A percentile compares a stretch with the other conserved stretches of the same genome.
phyloP scores from a whole-genome alignment of 441 rosid genomes.

The Mallotus japonicus region DNA sequence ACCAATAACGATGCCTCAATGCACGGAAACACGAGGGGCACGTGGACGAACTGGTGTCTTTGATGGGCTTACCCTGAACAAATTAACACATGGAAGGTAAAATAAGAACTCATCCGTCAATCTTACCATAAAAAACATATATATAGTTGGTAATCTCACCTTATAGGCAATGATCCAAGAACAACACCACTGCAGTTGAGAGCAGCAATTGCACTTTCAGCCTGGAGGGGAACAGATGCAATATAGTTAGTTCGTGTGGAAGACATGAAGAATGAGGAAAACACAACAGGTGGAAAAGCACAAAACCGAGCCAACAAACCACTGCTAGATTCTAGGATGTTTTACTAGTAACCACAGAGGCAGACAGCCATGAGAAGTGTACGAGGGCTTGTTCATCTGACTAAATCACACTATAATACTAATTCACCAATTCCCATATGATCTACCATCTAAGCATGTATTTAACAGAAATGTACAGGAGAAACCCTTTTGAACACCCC shows the following conservation, averaged over 20 bases:
- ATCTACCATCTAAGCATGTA: no score
- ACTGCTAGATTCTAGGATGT: constrained; percentile 5
- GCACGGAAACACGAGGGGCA: constrained; percentile 51
- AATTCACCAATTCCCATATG: no score
- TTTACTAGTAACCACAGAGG: background rate
- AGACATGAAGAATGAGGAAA: constrained; percentile 5
- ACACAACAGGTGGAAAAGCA: background rate
- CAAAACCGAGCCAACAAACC: background rate
- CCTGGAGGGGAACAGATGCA: constrained; percentile 38
- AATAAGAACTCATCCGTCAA: background rate
- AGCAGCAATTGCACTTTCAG: constrained; percentile 88
- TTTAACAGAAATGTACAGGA: no score
- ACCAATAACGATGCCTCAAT: constrained; percentile 32
- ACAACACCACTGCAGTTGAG: constrained; percentile 86
- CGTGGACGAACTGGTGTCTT: constrained; percentile 85
- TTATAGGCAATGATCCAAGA: constrained; percentile 76
- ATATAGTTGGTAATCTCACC: constrained; percentile 36
- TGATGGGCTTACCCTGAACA: constrained; percentile 76
- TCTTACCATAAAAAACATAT: background rate
- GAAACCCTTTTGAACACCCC: no score
- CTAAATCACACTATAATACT: no score
- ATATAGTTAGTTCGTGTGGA: background rate
- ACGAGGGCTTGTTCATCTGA: no score
- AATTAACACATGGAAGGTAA: constrained; percentile 4
- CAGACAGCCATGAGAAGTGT: no score